Base-by-base conservation (phyloP, 805 yeast genomes). In the Suhomyces vadensis region DNA sequence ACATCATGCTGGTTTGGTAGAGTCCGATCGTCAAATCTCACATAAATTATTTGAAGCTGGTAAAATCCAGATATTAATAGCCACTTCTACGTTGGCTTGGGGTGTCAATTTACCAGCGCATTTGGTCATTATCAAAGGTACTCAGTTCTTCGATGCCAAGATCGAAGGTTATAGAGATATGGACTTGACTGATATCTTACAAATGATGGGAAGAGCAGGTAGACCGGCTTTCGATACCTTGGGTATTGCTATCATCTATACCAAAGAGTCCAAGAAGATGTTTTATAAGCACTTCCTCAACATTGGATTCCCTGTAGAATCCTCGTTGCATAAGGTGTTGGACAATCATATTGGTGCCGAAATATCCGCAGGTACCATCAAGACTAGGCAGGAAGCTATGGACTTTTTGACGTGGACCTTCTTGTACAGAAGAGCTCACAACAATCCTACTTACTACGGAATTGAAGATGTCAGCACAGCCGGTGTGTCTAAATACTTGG, bases 61-160 rank as follows among this genome's bases (percentile, higher is more conserved):
- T 35, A 84, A 83, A 58, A 77, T 85, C 39, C 94, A 86, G 63
- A 77, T 85, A 35, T 71, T 85, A 48, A 73, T 86, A 29, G 91
- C 92, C 1, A 85, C 94, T 0, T 82, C 89, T n/a, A 86, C 92
- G 1, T 73, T 86, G 50, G 92, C 94, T 0, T 86, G 92, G 92
- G 92, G 92, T 63, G 92, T 86, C 37, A 86, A 85, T 55, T 71
- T 86, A 50, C 92, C 92, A 1, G 92, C 94, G 0, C 85, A 85
- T 64, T 67, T 85, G 52, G 94, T 85, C 11, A 78, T 85, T 35
- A 83, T 85, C 52, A 85, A 85, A 61, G 92, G 92, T 22, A 85
- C 94, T 0, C 83, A 79, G 54, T 79, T 77, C 52, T 79, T 78
- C 54, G 84, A 79, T 59, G 70, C 82, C 27, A 71, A 80, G 59